Evolutionary conservation across 768 basidiomycete species (phyloP).

Genomic region (Roridomyces roridus): DNA sequence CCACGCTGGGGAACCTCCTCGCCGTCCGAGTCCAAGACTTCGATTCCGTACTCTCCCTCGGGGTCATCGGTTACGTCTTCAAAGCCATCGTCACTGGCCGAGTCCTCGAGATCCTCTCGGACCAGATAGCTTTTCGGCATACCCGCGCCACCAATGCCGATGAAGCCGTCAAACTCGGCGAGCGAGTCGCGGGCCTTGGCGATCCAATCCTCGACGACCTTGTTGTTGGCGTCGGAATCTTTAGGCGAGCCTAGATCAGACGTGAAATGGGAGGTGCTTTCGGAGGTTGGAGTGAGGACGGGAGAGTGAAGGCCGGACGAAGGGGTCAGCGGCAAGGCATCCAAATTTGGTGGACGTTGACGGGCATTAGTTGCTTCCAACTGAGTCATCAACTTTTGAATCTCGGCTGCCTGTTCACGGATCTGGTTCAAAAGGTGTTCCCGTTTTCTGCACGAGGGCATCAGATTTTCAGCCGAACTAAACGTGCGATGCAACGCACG

Average conservation of each 20-base stretch:
- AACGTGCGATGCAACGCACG: slow-evolving; percentile 52
- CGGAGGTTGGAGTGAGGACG: slow-evolving; percentile 41
- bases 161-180: slow-evolving; percentile 69
- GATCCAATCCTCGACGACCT: slow-evolving; percentile 80
- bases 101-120: slow-evolving; percentile 52
- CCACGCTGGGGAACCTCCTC: slow-evolving; percentile 37
- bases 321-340: slow-evolving; percentile 29
- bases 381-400: slow-evolving; percentile 72
- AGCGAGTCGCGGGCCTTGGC: slow-evolving; percentile 73
- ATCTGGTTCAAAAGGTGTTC: slow-evolving; percentile 82
- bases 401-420: slow-evolving; percentile 74
- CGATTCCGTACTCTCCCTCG: slow-evolving; percentile 45
- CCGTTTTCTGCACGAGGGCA: slow-evolving; percentile 78
- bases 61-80: slow-evolving; percentile 39
- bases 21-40: slow-evolving; percentile 49
- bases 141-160: slow-evolving; percentile 64
- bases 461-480: too few relatives aligned
- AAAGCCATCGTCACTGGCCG: slow-evolving; percentile 47
- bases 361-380: slow-evolving; percentile 54
- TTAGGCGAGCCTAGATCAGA: slow-evolving; percentile 33
- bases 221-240: slow-evolving; percentile 49
- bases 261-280: slow-evolving; percentile 34
- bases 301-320: slow-evolving; percentile 42
- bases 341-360: slow-evolving; percentile 24
- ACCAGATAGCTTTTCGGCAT: slow-evolving; percentile 58